Conservation (phyloP, 1,284 basidiomycete species). For the Athelia sp. region DNA sequence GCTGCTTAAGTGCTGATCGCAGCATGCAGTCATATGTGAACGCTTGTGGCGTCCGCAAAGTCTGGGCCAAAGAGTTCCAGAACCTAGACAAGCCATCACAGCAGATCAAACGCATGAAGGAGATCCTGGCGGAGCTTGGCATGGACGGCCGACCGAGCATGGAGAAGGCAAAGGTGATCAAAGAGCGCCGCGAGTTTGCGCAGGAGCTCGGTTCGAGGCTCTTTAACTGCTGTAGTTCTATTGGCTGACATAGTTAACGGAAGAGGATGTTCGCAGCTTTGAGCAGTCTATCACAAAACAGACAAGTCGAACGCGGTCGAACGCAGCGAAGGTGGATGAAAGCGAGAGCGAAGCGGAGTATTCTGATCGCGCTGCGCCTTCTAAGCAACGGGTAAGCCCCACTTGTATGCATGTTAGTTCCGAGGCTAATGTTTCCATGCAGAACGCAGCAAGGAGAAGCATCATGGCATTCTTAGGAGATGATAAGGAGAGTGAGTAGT, state of each 20-base stretch:
- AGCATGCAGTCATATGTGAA: slow-evolving; percentile 53
- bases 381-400: slow-evolving; percentile 31
- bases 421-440: background rate
- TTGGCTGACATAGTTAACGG: slow-evolving; percentile 5
- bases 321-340: slow-evolving; percentile 16
- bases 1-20: background rate
- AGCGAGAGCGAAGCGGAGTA: slow-evolving; percentile 14
- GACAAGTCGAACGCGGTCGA: slow-evolving; percentile 14
- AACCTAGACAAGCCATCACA: slow-evolving; percentile 51
- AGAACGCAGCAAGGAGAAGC: slow-evolving; percentile 40
- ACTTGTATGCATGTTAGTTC: background rate
- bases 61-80: slow-evolving; percentile 77
- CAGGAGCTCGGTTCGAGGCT: slow-evolving; percentile 69
- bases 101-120: slow-evolving; percentile 63
- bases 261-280: slow-evolving; percentile 67
- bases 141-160: slow-evolving; percentile 77
- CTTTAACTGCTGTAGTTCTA: background rate
- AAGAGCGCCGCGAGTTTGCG: slow-evolving; percentile 65
- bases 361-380: slow-evolving; percentile 28
- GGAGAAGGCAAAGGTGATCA: slow-evolving; percentile 75
- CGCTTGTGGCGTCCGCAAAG: slow-evolving; percentile 78
- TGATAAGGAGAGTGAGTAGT: slow-evolving; percentile 47
- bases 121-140: slow-evolving; percentile 66
- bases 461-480: slow-evolving; percentile 68
- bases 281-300: slow-evolving; percentile 30